Evolutionary conservation across 495 filamentous ascomycete species (phyloP), one percentile per base, ranked within the genome.

Genomic region (Rhizodiscina lignyota): DNA sequence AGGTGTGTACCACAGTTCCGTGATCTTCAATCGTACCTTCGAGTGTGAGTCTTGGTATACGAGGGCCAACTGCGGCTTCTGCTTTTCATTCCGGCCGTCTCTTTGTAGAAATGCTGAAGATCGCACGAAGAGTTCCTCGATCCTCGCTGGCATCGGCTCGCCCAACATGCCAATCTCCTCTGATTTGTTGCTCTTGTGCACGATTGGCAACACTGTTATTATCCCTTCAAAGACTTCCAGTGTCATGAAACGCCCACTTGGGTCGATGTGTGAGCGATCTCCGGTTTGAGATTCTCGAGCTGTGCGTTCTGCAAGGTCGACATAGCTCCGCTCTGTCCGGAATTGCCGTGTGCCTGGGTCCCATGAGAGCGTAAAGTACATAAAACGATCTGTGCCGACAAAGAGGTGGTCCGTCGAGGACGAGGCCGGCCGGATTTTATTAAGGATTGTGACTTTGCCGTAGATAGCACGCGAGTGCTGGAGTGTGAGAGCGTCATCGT

Each of bases 361-460:
- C 89, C 89, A 99, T 0, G 64, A 71, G 12, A 93, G 55, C 4
- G 83, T 89, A 50, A 94, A 93, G 56, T 92, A 94, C 39, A 78
- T 74, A 46, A 77, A 81, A 36, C 81, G 74, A 49, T 92, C 78
- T 8, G 89, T 94, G 21, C 82, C 87, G 41, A 99, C 67, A 51
- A 99, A 92, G 44, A 99, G 71, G 44, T 96, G 73, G 43, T 94
- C 85, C 5, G 77, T 86, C 4, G 60, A 49, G 13, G 80, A 70
- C 45, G 77, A 66, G 15, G 68, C 66, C 10, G 86, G 89, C 0
- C 70, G 73, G 15, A 99, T 63, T 43, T 77, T 79, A 38, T 84
- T 72, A 27, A 99, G 70, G 60, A 94, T 83, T 0, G 79, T 74
- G 35, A 96, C 72, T 44, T 72, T 75, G 46, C 86, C 91, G 50